phyloP scores from a whole-genome alignment of 176 grass and related monocot genomes.

The Zoysia japonica region DNA sequence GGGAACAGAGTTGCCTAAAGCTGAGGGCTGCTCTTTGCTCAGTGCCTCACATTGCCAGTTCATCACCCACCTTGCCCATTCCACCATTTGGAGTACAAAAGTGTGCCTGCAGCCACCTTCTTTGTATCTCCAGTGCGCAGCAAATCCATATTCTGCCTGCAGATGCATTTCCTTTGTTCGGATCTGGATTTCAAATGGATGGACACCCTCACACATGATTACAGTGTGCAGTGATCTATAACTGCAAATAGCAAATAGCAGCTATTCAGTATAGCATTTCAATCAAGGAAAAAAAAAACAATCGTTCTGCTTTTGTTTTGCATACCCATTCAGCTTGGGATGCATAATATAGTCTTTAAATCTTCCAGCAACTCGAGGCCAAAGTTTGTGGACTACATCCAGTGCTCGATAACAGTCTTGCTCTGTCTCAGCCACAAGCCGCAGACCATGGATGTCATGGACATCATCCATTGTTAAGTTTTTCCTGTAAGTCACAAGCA shows the following conservation, averaged over 20 bases:
- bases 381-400: conserved; percentile 70
- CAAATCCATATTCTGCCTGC: conserved; percentile 88
- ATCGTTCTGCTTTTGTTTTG: neutral
- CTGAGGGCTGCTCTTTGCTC: conserved; percentile 39
- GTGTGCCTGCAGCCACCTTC: conserved; percentile 69
- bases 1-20: conserved; percentile 24
- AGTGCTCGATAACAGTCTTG: conserved; percentile 82
- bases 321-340: conserved; percentile 88
- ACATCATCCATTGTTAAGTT: conserved; percentile 76
- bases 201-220: conserved; percentile 50
- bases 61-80: conserved; percentile 91
- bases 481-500: conserved; percentile 56
- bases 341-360: conserved; percentile 87
- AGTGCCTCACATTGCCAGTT: conserved; percentile 78
- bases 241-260: conserved; percentile 48
- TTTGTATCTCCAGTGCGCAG: conserved; percentile 95
- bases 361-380: conserved; percentile 63
- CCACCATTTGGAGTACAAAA: conserved; percentile 84
- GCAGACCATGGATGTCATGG: conserved; percentile 90
- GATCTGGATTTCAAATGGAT: conserved; percentile 91
- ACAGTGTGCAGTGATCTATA: conserved; percentile 82
- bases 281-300: neutral
- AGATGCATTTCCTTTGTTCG: conserved; percentile 91
- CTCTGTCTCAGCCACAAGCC: conserved; percentile 82
- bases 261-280: neutral